Evolutionary conservation across 1,284 basidiomycete genomes (phyloP), one percentile per base, ranked within the genome.

Genomic region (Meripilus lineatus): DNA sequence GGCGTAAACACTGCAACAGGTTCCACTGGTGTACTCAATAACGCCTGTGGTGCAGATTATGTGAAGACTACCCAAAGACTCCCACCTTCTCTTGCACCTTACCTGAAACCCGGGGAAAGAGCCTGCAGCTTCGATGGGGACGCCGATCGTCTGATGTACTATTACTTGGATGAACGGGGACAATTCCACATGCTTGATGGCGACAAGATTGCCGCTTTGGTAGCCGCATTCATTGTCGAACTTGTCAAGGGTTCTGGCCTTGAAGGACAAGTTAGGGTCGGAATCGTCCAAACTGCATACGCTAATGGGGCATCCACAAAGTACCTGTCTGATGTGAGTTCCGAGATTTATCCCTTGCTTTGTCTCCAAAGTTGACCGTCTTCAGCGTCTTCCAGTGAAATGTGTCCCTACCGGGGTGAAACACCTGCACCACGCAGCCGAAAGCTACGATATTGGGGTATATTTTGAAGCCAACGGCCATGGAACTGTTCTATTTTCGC

Each of bases 381-480:
- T 43, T 15, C 56, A 93, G 89, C 82, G 89, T 42, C 76, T 98
- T 18, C 94, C 96, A 25, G 92, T 99, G 17, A 88, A 86, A 55
- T 99, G 96, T 65, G 94, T 96, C 2, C 75, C 93, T 5, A 99
- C 96, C 6, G 96, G 96, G 32, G 96, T 99, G 50, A 99, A 99
- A 68, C 89, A 99, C 63, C 79, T 99, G 39, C 96, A 99, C 62
- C 95, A 98, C 63, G 96, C 94, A 5, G 96, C 96, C 5, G 91
- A 95, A 58, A 79, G 84, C 53, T 99, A 87, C 66, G 84, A 93
- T 60, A 79, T 99, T 51, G 96, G 96, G 22, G 92, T 99, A 37
- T 99, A 99, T 71, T 99, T 99, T 59, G 96, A 99, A 67, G 96
- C 96, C 41, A 99, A 99, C 62, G 96, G 96, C 1, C 96, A 99